Percentiles rank a stretch among this genome's conserved stretches.
Evolutionary conservation across 1,284 basidiomycete species (phyloP).

Genomic region (Fereydounia khargensis): DNA sequence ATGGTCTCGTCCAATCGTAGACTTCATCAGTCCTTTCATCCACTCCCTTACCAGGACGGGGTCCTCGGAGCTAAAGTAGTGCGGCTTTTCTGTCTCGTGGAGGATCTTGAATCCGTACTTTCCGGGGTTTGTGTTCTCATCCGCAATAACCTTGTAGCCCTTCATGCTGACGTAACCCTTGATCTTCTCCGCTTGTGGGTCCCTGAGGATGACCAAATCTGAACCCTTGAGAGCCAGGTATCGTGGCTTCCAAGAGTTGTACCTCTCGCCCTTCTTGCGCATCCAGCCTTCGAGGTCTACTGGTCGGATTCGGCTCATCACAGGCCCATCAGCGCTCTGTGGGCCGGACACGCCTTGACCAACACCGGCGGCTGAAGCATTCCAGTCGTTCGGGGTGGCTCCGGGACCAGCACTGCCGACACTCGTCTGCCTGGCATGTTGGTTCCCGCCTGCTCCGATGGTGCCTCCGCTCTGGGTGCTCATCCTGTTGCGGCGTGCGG

Average conservation of each 20-base stretch:
- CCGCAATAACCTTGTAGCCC: conserved; percentile 89
- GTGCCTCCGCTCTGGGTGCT: background rate
- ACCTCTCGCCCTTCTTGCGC: conserved; percentile 90
- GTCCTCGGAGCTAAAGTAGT: conserved; percentile 88
- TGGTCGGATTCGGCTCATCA: conserved; percentile 50
- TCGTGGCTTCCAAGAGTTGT: conserved; percentile 87
- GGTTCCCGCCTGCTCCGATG: background rate
- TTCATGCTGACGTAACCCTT: conserved; percentile 91
- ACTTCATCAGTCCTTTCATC: conserved; percentile 99
- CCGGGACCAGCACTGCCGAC: conserved; percentile 9
- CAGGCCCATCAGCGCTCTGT: conserved; percentile 15
- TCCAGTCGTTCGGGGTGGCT: conserved; percentile 4
- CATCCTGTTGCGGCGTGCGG: conserved; percentile 29
- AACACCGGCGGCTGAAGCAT: conserved; percentile 1
- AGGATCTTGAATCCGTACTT: conserved; percentile 93
- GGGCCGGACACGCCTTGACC: conserved; percentile 3
- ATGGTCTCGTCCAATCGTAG: conserved; percentile 76
- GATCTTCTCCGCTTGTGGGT: conserved; percentile 63
- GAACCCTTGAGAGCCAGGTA: conserved; percentile 96
- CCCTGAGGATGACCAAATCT: conserved; percentile 42
- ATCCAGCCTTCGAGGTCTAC: conserved; percentile 69
- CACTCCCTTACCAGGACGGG: conserved; percentile 81
- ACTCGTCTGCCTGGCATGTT: conserved; percentile 13
- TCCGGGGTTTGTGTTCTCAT: conserved; percentile 87
- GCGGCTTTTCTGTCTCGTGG: conserved; percentile 81